Evolutionary conservation across 106 monocot species (phyloP), one percentile per base, ranked within the genome.

Genomic region (Cymbidium sinense): DNA sequence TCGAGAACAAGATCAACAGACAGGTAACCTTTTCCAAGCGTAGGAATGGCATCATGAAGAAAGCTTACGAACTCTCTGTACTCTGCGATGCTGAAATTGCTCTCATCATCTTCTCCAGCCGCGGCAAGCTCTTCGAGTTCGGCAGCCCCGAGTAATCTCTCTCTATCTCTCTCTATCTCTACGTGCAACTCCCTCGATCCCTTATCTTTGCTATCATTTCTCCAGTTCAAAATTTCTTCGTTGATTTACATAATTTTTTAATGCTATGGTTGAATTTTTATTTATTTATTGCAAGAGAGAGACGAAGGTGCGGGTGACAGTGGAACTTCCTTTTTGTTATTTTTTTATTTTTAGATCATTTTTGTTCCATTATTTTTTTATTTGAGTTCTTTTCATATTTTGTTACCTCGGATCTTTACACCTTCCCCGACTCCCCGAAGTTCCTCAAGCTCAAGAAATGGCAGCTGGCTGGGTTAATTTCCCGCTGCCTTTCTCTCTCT

Each of bases 1-100:
- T 69, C 3, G 69, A 69, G 69, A 69, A 69, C 69, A 69, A 69
- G 69, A 69, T 69, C 69, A 69, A 69, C 34, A 13, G 69, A 17
- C 69, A 69, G 69, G 69, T 69, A 11, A 69, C 69, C 69, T 69
- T 69, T 33, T 69, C 69, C 69, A 69, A 69, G 69, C 69, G 69
- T 28, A 33, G 69, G 34, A 69, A 69, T 69, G 69, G 69, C 29
- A 69, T 69, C 69, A 69, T 69, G 69, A 69, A 69, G 15, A 69
- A 69, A 34, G 69, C 69, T 33, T 69, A 69, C 34, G 69, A 69
- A 13, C 69, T 69, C 69, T 69, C 69, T 3, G 69, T 69, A 34
- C 69, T 69, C 69, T 69, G 69, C 31, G 69, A 69, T 17, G 69
- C 69, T 2, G 69, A 69, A 34, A 34, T 69, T 11, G 69, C 69